Conservation (phyloP, 148 eudicot species). For the Heliamphora exappendiculata region DNA sequence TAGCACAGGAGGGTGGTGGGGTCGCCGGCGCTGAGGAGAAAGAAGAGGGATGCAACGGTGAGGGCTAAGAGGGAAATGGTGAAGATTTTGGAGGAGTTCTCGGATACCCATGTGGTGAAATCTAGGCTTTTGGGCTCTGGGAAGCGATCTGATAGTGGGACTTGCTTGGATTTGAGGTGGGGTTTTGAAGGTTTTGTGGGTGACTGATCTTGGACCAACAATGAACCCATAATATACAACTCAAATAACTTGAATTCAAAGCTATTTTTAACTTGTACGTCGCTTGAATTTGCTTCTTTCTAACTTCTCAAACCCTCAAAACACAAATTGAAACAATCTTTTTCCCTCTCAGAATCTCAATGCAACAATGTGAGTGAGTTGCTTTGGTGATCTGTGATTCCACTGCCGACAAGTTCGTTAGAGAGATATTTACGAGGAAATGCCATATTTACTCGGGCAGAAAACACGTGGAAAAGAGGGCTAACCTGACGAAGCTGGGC, state of each 20-base stretch:
- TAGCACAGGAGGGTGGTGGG: slow-evolving; percentile 27
- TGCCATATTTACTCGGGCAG: neutral
- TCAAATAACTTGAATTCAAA: neutral
- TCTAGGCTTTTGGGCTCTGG: slow-evolving; percentile 16
- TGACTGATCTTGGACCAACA: slow-evolving; percentile 24
- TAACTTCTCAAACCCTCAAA: neutral
- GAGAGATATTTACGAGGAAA: neutral
- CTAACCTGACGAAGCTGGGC: neutral
- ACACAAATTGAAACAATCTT: neutral
- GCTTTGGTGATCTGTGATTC: neutral
- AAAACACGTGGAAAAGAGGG: slow-evolving; percentile 2
- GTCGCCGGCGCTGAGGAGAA: slow-evolving; percentile 21
- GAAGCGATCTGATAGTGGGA: slow-evolving; percentile 12
- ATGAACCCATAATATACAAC: neutral
- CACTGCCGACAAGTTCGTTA: neutral
- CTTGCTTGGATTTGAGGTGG: slow-evolving; percentile 7
- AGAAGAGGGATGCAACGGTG: slow-evolving; percentile 29
- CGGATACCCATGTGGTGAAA: slow-evolving; percentile 21
- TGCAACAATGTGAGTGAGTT: neutral
- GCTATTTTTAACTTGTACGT: neutral
- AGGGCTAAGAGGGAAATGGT: slow-evolving; percentile 12
- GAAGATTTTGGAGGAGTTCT: slow-evolving; percentile 18
- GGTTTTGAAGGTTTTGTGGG: slow-evolving; percentile 14
- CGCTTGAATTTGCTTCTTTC: neutral
- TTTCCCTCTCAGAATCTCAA: neutral